Base-by-base conservation (phyloP, 1,139 yeast species). In the Protomyces macrosporus region DNA sequence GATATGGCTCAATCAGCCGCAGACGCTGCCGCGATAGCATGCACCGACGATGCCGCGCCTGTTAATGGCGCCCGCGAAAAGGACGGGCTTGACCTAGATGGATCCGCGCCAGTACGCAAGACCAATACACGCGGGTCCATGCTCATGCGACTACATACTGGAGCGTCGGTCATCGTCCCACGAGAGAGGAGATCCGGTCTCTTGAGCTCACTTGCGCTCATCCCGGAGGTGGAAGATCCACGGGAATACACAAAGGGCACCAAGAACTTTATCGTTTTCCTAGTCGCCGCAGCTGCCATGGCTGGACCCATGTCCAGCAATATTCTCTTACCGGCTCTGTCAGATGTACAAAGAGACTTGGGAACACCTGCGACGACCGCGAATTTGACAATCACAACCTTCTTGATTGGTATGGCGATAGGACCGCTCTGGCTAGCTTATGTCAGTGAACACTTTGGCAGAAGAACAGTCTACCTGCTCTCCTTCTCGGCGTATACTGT, bases 271-370 rank as follows among this genome's bases (percentile, higher is more conserved):
- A 79, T 89, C 61, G 87, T 88, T 1, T 75, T 82, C 40, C 77
- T 87, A 36, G 83, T 88, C 51, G 91, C 95, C 0, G 77, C 82
- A 66, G 90, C 93, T 4, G 88, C 91, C 1, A 77, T 87, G 72
- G 81, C 88, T 60, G 96, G 96, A 0, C 96, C 97, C 7, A 87
- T 90, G 91, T 96, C 95, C n/a, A 86, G 95, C 0, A 85, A 93
- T 0, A 87, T 90, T 66, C 79, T 89, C 73, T 80, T 88, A 61
- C 96, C 97, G 0, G 95, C 95, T 0, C 82, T 88, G 54, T 82
- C 82, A 56, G 82, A 84, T 65, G 81, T 89, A 51, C 81, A 81
- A 4, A 66, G 67, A 0, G 83, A 82, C 35, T 77, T 88, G 40
- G 58, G 85, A 59, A 86, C 95, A 0, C 71, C 82, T 3, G 80